Evolutionary conservation across 768 basidiomycete species (phyloP).

Genomic region (Amanita exitialis): DNA sequence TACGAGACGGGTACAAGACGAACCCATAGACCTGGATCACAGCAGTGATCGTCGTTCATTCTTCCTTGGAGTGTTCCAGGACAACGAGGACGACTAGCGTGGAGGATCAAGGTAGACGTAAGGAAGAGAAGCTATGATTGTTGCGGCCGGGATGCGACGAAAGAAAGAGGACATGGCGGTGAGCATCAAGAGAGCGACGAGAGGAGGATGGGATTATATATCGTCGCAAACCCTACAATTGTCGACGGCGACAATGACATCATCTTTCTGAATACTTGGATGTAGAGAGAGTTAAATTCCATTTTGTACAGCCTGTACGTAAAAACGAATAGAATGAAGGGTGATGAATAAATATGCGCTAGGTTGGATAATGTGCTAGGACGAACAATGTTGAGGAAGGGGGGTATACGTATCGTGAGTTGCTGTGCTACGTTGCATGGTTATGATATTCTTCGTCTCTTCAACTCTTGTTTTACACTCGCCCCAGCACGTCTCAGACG

Average conservation of each 20-base stretch:
- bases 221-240: neutral
- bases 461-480: neutral
- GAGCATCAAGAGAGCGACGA: neutral
- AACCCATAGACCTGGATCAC: too few relatives aligned
- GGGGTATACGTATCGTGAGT: too few relatives aligned
- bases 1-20: constrained; percentile 1
- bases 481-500: neutral
- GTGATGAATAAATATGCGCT: too few relatives aligned
- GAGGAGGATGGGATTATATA: neutral
- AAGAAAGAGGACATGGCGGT: constrained; percentile 3
- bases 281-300: neutral
- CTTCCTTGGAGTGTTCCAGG: too few relatives aligned
- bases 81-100: too few relatives aligned
- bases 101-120: too few relatives aligned
- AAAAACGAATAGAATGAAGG: too few relatives aligned
- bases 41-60: too few relatives aligned
- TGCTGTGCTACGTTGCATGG: neutral
- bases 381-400: too few relatives aligned
- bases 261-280: neutral
- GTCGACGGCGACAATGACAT: neutral
- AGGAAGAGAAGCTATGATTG: too few relatives aligned
- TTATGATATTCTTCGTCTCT: neutral
- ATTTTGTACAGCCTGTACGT: neutral
- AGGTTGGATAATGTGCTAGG: too few relatives aligned
- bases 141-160: constrained; percentile 17